Conservation (phyloP, 2,329 filamentous ascomycete species). For the Aphanoascus verrucosus region DNA sequence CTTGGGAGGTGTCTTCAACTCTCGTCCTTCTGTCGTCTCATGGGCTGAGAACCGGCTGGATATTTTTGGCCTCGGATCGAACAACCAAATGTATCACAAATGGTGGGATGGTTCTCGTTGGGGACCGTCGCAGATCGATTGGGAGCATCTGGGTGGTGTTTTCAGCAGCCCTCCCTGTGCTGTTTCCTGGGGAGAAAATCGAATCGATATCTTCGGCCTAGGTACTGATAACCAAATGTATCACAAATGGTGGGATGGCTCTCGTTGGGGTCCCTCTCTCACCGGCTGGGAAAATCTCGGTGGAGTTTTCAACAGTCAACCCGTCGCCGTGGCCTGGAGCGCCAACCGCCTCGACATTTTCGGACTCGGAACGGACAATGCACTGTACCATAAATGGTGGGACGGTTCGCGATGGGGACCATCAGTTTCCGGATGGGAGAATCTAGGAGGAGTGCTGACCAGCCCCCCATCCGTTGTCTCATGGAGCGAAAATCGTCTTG, state of each 20-base stretch:
- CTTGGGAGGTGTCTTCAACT: constrained; percentile 18
- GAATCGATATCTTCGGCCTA: constrained; percentile 19
- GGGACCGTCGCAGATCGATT: constrained; percentile 14
- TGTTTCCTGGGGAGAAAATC: constrained; percentile 17
- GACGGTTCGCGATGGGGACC: constrained; percentile 14
- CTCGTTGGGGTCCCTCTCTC: constrained; percentile 12
- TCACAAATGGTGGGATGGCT: constrained; percentile 17
- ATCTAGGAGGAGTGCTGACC: constrained; percentile 18
- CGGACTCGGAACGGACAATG: constrained; percentile 14
- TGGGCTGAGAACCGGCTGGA: constrained; percentile 18
- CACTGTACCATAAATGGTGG: constrained; percentile 16
- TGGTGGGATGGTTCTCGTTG: constrained; percentile 16
- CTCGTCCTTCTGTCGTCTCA: constrained; percentile 15
- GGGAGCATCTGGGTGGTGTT: constrained; percentile 17
- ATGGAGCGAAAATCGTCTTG: constrained; percentile 17
- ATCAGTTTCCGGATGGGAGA: constrained; percentile 15
- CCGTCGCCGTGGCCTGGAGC: constrained; percentile 14
- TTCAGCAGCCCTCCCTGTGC: constrained; percentile 17
- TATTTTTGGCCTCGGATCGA: constrained; percentile 18
- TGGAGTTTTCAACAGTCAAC: constrained; percentile 14
- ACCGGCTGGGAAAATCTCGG: constrained; percentile 15
- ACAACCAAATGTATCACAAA: constrained; percentile 18
- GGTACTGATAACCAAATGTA: constrained; percentile 18
- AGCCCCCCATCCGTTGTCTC: constrained; percentile 17
- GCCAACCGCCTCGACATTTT: constrained; percentile 16